Base-by-base conservation (phyloP, 1,284 basidiomycete genomes). In the Ganoderma lingzhi region DNA sequence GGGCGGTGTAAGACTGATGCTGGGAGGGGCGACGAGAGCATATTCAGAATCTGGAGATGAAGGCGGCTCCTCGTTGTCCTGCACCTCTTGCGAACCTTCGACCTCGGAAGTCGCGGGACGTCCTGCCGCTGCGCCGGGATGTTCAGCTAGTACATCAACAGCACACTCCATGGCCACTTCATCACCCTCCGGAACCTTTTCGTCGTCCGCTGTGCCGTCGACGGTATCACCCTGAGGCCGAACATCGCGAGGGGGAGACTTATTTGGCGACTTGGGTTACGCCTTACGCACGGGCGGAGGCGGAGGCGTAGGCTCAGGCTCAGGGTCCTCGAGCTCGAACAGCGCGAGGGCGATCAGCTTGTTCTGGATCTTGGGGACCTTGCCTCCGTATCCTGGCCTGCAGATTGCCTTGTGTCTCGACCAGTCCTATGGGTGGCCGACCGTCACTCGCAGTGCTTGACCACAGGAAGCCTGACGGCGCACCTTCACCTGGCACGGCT, bases 401-500 rank as follows among this genome's bases (percentile, higher is more conserved):
- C 55, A 35, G 5, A 56, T 35, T 14, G 30, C 55, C 55, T 35
- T 56, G 5, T 56, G 55, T n/a, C 17, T 56, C 8, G 55, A 35
- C 55, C 55, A 56, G 15, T 56, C 55, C 55, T 56, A 9, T n/a
- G 23, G 45, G n/a, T 10, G 19, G 17, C 2, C 45, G 19, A 48
- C 1, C n/a, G 19, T 48, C 19, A 41, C 39, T 9, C 10, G 39
- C 17, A 6, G 48, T 8, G 8, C 8, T 35, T 1, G 35, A 3
- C 8, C 35, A 35, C 35, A 8, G 8, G 35, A 35, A 35, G 35
- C 4, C 35, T 35, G 4, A n/a, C 8, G 30, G 30, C 55, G 30
- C 55, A 35, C 55, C 32, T 56, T 56, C 30, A 56, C 55, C 32
- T 56, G 30, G 30, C 55, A 56, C 55, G 32, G 55, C 55, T 56